These are phyloP conservation scores for Hordeum marinum DNA, from an alignment of 176 grass and related monocot species.

Conservation along the genomic window DNA sequence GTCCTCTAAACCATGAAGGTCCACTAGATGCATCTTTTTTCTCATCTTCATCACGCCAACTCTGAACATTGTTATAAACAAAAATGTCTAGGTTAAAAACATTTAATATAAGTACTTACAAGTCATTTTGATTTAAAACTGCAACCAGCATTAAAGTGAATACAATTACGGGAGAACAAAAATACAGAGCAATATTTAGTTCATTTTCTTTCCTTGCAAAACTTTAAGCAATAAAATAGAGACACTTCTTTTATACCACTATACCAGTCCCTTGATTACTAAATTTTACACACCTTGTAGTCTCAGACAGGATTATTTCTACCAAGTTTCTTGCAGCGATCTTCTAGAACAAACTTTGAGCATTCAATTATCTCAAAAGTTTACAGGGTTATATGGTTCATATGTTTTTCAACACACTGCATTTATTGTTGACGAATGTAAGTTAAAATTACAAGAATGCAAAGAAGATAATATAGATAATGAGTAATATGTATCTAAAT, in stretches of 20 bases:
- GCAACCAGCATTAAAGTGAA: not conserved
- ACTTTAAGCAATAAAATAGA: not conserved
- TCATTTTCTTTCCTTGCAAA: not conserved
- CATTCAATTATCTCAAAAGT: not conserved
- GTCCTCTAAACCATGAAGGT: constrained; percentile 81
- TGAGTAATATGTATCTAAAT: not conserved
- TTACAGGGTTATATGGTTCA: not conserved
- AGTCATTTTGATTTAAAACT: not conserved
- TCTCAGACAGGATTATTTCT: not conserved
- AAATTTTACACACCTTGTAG: not conserved
- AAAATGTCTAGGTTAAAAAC: constrained; percentile 14
- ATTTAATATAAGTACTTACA: constrained; percentile 10
- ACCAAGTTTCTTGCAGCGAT: not conserved
- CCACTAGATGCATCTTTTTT: constrained; percentile 39
- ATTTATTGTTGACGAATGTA: not conserved
- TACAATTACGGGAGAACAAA: not conserved
- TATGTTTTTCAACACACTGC: not conserved
- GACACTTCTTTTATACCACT: not conserved
- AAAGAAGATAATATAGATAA: constrained; percentile 1
- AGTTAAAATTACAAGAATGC: not conserved
- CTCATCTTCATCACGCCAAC: constrained; percentile 71
- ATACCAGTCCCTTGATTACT: not conserved
- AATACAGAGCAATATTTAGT: not conserved
- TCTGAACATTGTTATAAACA: constrained; percentile 43
- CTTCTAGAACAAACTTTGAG: not conserved